Base-by-base conservation (phyloP, 208 protist genomes). In the Acanthamoeba healyi region DNA sequence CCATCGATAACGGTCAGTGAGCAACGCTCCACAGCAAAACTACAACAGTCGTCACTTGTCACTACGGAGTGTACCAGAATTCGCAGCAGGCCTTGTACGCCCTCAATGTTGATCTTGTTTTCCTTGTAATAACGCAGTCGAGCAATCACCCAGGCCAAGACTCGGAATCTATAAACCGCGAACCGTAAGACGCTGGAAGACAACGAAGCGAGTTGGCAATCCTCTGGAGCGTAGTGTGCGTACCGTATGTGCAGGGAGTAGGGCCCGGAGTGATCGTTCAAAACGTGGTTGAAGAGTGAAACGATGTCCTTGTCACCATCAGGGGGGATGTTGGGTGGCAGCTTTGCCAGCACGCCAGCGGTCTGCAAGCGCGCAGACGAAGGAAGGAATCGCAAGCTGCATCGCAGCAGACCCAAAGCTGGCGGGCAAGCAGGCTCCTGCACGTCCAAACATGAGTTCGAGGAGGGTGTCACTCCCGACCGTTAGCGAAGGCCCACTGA, bases 51-150 rank as follows among this genome's bases (percentile, higher is more conserved):
- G n/a, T n/a, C n/a, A n/a, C n/a, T n/a, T n/a, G n/a, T n/a, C n/a
- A 29, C 3, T 12, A 42, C n/a, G 42, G 9, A 24, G n/a, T 22
- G 42, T 84, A 84, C 74, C 42, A 91, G 51, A 22, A 91, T 91
- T 2, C 58, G 84, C 24, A 91, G 51, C 22, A 91, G 19, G 84
- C 38, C 74, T 3, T 84, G 22, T 12, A 91, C 40, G 2, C 58
- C 84, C 61, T 63, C 84, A 22, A 91, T 91, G 51, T 91, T 91
- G 29, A 91, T 56, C 26, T 91, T 91, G 58, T 91, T 91, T 54
- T 70, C 84, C 51, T 91, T 91, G 36, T 36, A 93, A 44, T 93
- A 93, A 7, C 49, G 88, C 36, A 93, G 29, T 26, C 88, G 88
- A 63, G 40, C 63, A 26, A 93, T 93, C 29, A 63, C 88, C 88